Evolutionary conservation across 352 stramenopile species (phyloP).

Genomic region (Phytopythium sindhum): DNA sequence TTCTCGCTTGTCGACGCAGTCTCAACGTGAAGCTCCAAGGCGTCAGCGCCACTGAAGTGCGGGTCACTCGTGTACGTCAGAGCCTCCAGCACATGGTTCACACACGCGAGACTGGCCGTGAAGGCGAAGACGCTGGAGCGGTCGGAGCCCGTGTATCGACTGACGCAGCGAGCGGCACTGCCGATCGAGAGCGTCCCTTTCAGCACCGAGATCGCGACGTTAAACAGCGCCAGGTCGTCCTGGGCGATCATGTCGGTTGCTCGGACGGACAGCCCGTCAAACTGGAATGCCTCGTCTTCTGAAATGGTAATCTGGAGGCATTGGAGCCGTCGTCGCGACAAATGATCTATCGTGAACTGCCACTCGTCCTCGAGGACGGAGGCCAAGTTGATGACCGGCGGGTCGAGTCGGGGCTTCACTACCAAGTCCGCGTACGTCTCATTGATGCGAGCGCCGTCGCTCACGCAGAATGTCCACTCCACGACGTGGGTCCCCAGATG

Average conservation of each 20-base stretch:
- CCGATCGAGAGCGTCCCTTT: constrained; percentile 22
- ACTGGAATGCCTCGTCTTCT: constrained; percentile 33
- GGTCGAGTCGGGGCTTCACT: constrained; percentile 25
- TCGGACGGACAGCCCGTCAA: constrained; percentile 39
- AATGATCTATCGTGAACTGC: constrained; percentile 35
- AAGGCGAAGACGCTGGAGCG: constrained; percentile 15
- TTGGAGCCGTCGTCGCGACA: constrained; percentile 33
- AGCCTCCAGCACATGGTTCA: constrained; percentile 32
- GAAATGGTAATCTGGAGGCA: constrained; percentile 36
- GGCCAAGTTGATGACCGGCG: constrained; percentile 43
- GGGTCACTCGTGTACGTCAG: constrained; percentile 37
- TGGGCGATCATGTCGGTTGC: constrained; percentile 17
- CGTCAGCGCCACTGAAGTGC: constrained; percentile 44
- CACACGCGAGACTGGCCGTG: constrained; percentile 26
- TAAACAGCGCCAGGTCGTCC: constrained; percentile 14
- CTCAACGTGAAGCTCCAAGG: constrained; percentile 30
- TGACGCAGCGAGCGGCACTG: constrained; percentile 19
- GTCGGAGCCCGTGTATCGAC: constrained; percentile 8
- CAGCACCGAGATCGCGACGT: constrained; percentile 26
- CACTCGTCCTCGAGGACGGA: constrained; percentile 17
- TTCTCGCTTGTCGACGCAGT: constrained; percentile 1
- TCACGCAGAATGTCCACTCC: constrained; percentile 45
- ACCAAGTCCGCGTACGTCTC: constrained; percentile 36
- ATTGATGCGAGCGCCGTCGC: constrained; percentile 12
- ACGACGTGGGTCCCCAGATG: constrained; percentile 22